phyloP scores from a whole-genome alignment of 805 yeast genomes.

The Starmerella apis region DNA sequence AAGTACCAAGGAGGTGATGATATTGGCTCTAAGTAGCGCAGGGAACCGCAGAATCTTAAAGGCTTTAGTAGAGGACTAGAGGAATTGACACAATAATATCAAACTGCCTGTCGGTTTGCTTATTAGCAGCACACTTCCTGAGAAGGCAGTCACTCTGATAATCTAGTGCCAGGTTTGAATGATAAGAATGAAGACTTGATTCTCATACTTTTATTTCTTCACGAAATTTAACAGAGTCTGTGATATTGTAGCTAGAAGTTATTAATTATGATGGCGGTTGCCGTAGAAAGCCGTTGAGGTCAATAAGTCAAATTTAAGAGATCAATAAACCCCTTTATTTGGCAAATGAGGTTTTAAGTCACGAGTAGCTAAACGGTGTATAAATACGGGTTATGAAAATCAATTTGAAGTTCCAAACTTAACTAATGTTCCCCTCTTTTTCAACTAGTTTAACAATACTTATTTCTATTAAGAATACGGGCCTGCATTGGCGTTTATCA shows the following conservation, averaged over 20 bases:
- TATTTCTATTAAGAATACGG: too few relatives aligned
- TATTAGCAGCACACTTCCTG: constrained; percentile 1
- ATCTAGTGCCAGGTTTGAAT: constrained; percentile 2
- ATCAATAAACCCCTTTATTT: neutral
- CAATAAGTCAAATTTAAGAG: neutral
- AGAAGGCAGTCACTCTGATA: neutral
- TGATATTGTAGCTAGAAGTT: constrained; percentile 14
- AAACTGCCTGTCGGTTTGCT: neutral
- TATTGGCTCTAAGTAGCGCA: neutral
- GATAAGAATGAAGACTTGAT: constrained; percentile 5
- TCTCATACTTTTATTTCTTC: too few relatives aligned
- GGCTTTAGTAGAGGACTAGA: too few relatives aligned
- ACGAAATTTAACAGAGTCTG: constrained; percentile 8
- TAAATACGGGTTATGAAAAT: neutral
- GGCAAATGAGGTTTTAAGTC: neutral
- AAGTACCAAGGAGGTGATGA: constrained; percentile 11
- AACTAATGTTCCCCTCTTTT: too few relatives aligned
- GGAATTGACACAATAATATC: too few relatives aligned
- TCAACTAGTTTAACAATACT: too few relatives aligned
- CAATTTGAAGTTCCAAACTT: too few relatives aligned
- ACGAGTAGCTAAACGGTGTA: neutral
- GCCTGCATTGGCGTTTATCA: too few relatives aligned
- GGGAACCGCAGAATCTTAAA: neutral
- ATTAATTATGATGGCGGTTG: constrained; percentile 9
- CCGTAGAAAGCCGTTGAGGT: neutral